Percentiles rank a stretch among this genome's conserved stretches.
Evolutionary conservation across 805 yeast species (phyloP).

Genomic region (Saccharomycopsis microspora): DNA sequence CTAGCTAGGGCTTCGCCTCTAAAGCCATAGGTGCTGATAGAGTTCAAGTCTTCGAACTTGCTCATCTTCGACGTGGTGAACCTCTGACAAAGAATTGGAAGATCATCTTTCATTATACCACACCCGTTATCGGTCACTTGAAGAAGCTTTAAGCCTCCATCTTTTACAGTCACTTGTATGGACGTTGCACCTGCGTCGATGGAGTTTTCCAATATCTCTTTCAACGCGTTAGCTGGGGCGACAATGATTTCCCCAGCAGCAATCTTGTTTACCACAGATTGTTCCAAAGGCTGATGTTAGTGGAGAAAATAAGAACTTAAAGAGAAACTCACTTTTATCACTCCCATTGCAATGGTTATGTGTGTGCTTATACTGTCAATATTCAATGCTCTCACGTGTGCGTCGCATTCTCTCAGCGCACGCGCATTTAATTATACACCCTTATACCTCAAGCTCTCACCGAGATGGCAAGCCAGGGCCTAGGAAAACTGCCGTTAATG

Average conservation of each 20-base stretch:
- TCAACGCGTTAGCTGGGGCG: slow-evolving; percentile 88
- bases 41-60: slow-evolving; percentile 61
- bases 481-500: slow-evolving; percentile 16
- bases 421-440: too few species aligned
- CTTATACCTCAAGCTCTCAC: too few species aligned
- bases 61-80: slow-evolving; percentile 83
- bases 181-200: slow-evolving; percentile 73
- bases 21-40: slow-evolving; percentile 79
- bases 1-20: slow-evolving; percentile 95
- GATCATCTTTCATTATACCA: slow-evolving; percentile 67
- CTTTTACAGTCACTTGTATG: slow-evolving; percentile 74
- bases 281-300: slow-evolving; percentile 37
- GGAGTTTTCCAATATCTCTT: slow-evolving; percentile 86
- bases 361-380: too few species aligned
- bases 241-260: slow-evolving; percentile 97
- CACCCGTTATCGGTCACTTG: slow-evolving; percentile 85
- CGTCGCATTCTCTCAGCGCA: too few species aligned
- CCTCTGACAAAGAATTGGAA: slow-evolving; percentile 74
- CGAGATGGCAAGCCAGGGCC: neutral
- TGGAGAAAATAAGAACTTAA: neutral
- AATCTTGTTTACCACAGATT: slow-evolving; percentile 70
- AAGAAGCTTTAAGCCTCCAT: slow-evolving; percentile 80
- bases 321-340: neutral
- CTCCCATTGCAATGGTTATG: slow-evolving; percentile 3
- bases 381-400: too few species aligned